Percentiles rank a stretch among this genome's conserved stretches.
These are phyloP conservation scores for Podaxis rugospora DNA, from an alignment of 768 basidiomycete species.

Conservation along the genomic window DNA sequence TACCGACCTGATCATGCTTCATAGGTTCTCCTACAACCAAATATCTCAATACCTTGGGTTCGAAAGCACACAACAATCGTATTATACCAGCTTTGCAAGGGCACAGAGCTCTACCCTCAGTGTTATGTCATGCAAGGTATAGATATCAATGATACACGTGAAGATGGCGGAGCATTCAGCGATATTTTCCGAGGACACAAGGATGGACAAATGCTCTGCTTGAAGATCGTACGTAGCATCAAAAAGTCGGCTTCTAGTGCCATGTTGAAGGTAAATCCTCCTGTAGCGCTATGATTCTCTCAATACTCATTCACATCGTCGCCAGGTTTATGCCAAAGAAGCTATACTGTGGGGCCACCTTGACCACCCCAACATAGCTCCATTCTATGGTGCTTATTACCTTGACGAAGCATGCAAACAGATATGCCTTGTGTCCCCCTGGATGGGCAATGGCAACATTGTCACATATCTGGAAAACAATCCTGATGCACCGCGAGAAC, in stretches of 20 bases:
- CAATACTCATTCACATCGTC: not conserved
- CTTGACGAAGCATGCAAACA: not conserved
- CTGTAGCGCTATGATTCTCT: not conserved
- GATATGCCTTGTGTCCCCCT: slow-evolving; percentile 8
- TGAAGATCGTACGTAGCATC: slow-evolving; percentile 22
- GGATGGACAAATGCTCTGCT: slow-evolving; percentile 15
- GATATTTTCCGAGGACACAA: slow-evolving; percentile 23
- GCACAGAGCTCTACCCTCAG: slow-evolving; percentile 23
- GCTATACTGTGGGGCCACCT: slow-evolving; percentile 2
- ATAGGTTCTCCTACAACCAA: slow-evolving; percentile 11
- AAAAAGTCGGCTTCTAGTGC: slow-evolving; percentile 14
- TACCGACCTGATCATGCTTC: not conserved
- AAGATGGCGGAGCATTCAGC: slow-evolving; percentile 20
- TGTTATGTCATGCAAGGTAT: slow-evolving; percentile 20
- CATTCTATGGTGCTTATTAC: slow-evolving; percentile 3
- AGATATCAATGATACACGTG: slow-evolving; percentile 5
- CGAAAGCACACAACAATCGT: not conserved
- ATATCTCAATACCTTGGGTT: not conserved
- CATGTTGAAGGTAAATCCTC: slow-evolving; percentile 17
- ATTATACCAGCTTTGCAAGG: slow-evolving; percentile 17
- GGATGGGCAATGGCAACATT: slow-evolving; percentile 12
- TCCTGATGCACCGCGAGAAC: not conserved
- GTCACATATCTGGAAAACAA: not conserved
- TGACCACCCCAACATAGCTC: not conserved
- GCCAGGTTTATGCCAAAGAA: not conserved